Conservation (phyloP, 1,284 basidiomycete species). For the Mycena sp. region DNA sequence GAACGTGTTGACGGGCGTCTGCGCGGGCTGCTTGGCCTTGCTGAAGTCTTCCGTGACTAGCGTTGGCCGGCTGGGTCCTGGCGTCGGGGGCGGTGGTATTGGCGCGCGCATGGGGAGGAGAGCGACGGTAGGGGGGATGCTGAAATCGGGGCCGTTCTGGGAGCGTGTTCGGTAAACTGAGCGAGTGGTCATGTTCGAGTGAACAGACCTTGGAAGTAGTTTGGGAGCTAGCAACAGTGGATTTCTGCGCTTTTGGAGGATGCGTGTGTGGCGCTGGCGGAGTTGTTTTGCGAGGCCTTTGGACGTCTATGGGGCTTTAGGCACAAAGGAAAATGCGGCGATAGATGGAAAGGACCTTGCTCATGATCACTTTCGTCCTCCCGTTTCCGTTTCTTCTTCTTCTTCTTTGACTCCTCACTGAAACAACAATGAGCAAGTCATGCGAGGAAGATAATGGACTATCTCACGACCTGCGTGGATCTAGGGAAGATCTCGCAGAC, state of each 20-base stretch:
- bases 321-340: constrained; percentile 4
- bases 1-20: constrained; percentile 76
- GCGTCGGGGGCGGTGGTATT: constrained; percentile 71
- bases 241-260: constrained; percentile 62
- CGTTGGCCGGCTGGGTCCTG: constrained; percentile 82
- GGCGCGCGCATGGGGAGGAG: constrained; percentile 75
- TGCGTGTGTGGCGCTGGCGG: constrained; percentile 54
- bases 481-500: constrained; percentile 50
- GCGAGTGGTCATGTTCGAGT: constrained; percentile 9
- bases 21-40: constrained; percentile 78
- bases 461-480: constrained; percentile 51
- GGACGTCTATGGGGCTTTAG: constrained; percentile 49
- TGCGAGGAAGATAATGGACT: constrained; percentile 27
- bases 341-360: constrained; percentile 50
- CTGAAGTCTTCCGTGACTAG: constrained; percentile 91
- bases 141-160: constrained; percentile 61
- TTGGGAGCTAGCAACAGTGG: constrained; percentile 53
- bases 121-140: constrained; percentile 55
- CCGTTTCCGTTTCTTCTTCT: constrained; percentile 89
- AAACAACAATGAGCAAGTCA: constrained; percentile 28
- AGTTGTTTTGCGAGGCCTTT: constrained; percentile 66
- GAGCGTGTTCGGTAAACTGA: constrained; percentile 14
- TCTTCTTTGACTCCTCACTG: constrained; percentile 68
- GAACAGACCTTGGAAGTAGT: constrained; percentile 60
- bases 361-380: constrained; percentile 81